Conservation (phyloP, 2,329 filamentous ascomycete genomes). For the Aureobasidium sp. region DNA sequence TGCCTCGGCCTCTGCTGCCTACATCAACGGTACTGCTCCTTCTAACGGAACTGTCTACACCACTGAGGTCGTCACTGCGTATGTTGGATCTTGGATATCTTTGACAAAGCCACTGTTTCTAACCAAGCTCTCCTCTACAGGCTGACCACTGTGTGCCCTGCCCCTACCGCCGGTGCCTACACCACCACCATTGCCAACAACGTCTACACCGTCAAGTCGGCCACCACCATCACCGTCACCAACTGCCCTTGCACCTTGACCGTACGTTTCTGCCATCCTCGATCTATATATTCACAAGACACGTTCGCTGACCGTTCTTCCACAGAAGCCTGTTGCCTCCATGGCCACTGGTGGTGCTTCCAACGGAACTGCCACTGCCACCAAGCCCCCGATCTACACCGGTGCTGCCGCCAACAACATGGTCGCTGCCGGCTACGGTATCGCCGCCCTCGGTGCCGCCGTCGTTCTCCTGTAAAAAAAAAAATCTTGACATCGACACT, state of each 20-base stretch:
- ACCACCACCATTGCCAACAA: slow-evolving; percentile 8
- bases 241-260: not conserved
- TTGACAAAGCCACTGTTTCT: not conserved
- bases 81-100: not conserved
- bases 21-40: slow-evolving; percentile 5
- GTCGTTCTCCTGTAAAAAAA: slow-evolving; percentile 7
- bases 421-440: not conserved
- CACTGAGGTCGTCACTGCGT: slow-evolving; percentile 11
- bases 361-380: not conserved
- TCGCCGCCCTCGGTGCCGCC: slow-evolving; percentile 8
- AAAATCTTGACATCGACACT: not conserved
- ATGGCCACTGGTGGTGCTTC: not conserved
- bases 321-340: not conserved
- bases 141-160: slow-evolving; percentile 14
- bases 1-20: slow-evolving; percentile 6
- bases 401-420: not conserved
- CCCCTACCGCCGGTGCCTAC: not conserved
- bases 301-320: not conserved
- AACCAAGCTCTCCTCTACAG: not conserved
- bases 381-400: slow-evolving; percentile 3
- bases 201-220: slow-evolving; percentile 13
- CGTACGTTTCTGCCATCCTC: not conserved
- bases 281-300: not conserved
- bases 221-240: slow-evolving; percentile 15
- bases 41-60: not conserved